Evolutionary conservation across 148 eudicot species (phyloP).

Genomic region (Talinum fruticosum): DNA sequence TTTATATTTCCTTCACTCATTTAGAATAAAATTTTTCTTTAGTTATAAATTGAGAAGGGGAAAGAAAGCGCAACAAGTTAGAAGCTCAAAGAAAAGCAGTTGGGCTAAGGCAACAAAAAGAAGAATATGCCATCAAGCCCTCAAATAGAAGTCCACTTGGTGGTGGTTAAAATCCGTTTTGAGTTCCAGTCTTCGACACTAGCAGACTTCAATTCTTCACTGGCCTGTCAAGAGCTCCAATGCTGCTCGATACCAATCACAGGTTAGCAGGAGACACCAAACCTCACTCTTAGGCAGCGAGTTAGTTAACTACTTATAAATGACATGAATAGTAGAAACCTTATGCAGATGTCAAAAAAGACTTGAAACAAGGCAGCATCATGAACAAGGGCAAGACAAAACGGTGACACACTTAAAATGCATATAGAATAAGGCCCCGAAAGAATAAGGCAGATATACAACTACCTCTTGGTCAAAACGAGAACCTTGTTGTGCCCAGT

Average conservation of each 20-base stretch:
- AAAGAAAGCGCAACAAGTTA: neutral
- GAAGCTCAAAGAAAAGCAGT: neutral
- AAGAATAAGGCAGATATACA: slow-evolving; percentile 5
- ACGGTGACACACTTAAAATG: slow-evolving; percentile 1
- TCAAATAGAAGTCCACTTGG: neutral
- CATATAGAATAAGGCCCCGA: slow-evolving; percentile 6
- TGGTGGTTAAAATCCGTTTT: neutral
- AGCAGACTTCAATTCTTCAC: neutral
- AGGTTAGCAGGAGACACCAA: neutral
- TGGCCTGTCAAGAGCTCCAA: neutral
- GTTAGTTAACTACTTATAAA: neutral
- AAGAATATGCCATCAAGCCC: slow-evolving; percentile 11
- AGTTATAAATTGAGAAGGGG: neutral
- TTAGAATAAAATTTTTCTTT: neutral
- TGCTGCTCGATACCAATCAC: neutral
- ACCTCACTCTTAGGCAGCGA: neutral
- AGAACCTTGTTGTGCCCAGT: slow-evolving; percentile 59
- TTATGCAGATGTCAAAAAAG: neutral
- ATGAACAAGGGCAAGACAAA: neutral
- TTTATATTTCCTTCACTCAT: neutral
- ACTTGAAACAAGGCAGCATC: neutral
- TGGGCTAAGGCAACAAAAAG: neutral
- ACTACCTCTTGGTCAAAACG: slow-evolving; percentile 72
- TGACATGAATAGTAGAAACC: neutral
- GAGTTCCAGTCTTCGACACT: neutral